These are phyloP conservation scores for Suillus variegatus DNA, from an alignment of 768 basidiomycete species.

Conservation along the genomic window DNA sequence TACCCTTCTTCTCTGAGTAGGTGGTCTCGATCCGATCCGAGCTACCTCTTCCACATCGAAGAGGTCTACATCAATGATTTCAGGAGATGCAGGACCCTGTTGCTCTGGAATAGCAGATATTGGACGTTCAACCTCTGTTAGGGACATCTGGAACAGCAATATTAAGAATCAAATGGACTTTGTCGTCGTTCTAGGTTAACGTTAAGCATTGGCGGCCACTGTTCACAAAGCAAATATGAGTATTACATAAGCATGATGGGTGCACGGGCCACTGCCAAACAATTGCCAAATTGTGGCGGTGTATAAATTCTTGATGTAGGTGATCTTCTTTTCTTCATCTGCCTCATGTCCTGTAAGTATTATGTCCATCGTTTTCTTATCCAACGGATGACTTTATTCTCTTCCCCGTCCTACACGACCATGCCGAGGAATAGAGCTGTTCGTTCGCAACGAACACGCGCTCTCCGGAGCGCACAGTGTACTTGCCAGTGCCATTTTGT, in stretches of 20 bases:
- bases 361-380: neutral
- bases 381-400: constrained; percentile 74
- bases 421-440: constrained; percentile 82
- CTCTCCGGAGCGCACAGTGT: constrained; percentile 62
- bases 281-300: constrained; percentile 22
- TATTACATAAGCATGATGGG: constrained; percentile 24
- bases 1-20: constrained; percentile 28
- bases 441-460: constrained; percentile 76
- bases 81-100: constrained; percentile 20
- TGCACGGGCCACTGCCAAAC: constrained; percentile 35
- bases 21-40: constrained; percentile 23
- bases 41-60: constrained; percentile 37
- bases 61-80: constrained; percentile 48
- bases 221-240: constrained; percentile 10
- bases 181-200: constrained; percentile 19
- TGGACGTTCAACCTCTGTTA: constrained; percentile 14
- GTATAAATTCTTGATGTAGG: constrained; percentile 26
- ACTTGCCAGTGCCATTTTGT: constrained; percentile 90
- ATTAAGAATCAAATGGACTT: constrained; percentile 10
- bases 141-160: constrained; percentile 21
- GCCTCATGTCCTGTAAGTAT: constrained; percentile 11
- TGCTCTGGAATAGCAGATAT: constrained; percentile 14
- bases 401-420: constrained; percentile 92
- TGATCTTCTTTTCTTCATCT: constrained; percentile 10
- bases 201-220: neutral